These are phyloP conservation scores for Primulina eburnea DNA, from an alignment of 257 asterid genomes.

Conservation along the genomic window DNA sequence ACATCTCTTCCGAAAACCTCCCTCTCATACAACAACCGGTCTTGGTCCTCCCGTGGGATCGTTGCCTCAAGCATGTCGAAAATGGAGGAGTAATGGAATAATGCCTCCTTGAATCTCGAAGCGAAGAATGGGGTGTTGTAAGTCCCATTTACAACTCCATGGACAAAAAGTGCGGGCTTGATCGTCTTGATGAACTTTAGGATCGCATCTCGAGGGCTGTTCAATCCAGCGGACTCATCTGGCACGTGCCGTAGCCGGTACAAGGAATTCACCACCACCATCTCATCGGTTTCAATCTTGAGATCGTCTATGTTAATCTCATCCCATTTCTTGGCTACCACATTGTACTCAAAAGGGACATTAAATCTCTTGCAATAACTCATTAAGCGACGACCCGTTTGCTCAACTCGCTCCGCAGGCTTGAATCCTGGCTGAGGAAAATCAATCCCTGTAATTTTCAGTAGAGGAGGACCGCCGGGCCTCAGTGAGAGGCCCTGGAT, in stretches of 20 bases:
- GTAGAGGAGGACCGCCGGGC: constrained; percentile 35
- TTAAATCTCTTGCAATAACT: constrained; percentile 29
- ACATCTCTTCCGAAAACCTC: constrained; percentile 33
- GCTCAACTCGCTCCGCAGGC: constrained; percentile 33
- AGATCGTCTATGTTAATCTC: constrained; percentile 33
- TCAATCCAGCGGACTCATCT: constrained; percentile 33
- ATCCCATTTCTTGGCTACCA: constrained; percentile 38
- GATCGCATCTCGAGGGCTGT: constrained; percentile 32
- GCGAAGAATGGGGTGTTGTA: constrained; percentile 35
- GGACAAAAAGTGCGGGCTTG: constrained; percentile 32
- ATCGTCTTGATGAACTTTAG: constrained; percentile 30
- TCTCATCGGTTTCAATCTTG: constrained; percentile 28
- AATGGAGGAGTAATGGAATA: constrained; percentile 33
- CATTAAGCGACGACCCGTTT: constrained; percentile 36
- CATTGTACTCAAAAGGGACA: constrained; percentile 34
- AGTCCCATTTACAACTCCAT: constrained; percentile 33
- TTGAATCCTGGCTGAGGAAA: constrained; percentile 37
- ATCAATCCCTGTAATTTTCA: constrained; percentile 35
- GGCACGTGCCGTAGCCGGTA: constrained; percentile 28
- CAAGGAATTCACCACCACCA: constrained; percentile 32
- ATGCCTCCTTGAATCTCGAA: constrained; percentile 34
- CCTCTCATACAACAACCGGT: constrained; percentile 33
- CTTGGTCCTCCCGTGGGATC: constrained; percentile 30
- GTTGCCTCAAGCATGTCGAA: constrained; percentile 35
- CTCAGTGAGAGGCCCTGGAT: constrained; percentile 30